Percentiles rank a stretch among this genome's conserved stretches.
Evolutionary conservation across 306 rosid species (phyloP).

Genomic region (Myrica gale): DNA sequence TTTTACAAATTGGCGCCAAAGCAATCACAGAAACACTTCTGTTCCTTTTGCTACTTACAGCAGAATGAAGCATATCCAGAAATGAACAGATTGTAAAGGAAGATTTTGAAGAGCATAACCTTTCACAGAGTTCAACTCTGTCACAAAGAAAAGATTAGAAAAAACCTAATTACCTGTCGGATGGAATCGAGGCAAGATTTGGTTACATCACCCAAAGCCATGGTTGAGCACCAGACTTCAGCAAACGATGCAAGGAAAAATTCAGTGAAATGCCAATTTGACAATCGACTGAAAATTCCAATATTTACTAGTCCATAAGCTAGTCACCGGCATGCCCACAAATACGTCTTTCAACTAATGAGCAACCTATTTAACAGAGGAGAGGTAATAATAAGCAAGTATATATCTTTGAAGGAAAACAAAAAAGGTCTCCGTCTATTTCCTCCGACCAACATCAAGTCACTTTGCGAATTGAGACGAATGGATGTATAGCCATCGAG

Average conservation of each 20-base stretch:
- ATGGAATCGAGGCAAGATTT: slow-evolving; percentile 71
- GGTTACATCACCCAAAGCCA: slow-evolving; percentile 73
- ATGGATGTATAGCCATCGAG: not conserved
- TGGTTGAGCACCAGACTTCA: slow-evolving; percentile 25
- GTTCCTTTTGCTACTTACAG: not conserved
- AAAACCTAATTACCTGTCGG: slow-evolving; percentile 44
- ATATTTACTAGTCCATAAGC: not conserved
- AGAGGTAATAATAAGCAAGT: not conserved
- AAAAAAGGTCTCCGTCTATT: not conserved
- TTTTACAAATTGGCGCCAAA: not conserved
- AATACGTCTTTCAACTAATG: not conserved
- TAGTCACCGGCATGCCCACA: not conserved
- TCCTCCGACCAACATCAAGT: not conserved
- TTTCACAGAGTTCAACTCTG: not conserved
- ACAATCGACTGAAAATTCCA: not conserved
- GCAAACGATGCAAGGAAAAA: not conserved
- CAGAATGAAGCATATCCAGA: not conserved
- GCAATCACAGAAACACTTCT: not conserved
- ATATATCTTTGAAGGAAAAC: not conserved
- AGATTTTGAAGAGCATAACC: too few species aligned
- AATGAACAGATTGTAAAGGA: not conserved
- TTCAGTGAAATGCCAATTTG: not conserved
- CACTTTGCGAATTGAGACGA: not conserved
- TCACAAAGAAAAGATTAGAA: not conserved
- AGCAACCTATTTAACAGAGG: not conserved